Evolutionary conservation across 345 rosid genomes (phyloP).

Genomic region (Lenwebbia sp.): DNA sequence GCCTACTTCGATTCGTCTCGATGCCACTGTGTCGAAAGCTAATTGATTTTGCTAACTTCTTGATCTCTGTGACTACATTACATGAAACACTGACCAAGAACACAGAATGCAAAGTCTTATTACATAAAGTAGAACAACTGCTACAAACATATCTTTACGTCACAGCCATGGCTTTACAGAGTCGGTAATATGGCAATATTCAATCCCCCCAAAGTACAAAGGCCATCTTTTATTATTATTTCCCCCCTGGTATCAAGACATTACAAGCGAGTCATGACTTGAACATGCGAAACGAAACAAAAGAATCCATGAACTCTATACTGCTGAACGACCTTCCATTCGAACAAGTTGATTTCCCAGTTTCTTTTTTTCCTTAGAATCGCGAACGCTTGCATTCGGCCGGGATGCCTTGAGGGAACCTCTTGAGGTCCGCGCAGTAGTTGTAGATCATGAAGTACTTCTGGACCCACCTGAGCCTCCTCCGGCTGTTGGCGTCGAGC

Average conservation of each 20-base stretch:
- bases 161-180: not conserved
- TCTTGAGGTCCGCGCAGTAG: conserved; percentile 34
- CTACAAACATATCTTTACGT: not conserved
- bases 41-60: not conserved
- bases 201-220: not conserved
- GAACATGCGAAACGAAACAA: not conserved
- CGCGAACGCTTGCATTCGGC: conserved; percentile 21
- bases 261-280: not conserved
- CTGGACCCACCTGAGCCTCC: conserved; percentile 39
- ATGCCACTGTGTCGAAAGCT: not conserved
- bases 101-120: not conserved
- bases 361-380: not conserved
- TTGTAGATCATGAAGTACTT: conserved; percentile 45
- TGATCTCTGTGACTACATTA: not conserved
- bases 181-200: not conserved
- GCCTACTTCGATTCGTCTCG: not conserved
- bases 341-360: not conserved
- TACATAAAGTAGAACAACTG: not conserved
- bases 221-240: not conserved
- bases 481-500: conserved; percentile 21
- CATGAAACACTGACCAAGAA: not conserved
- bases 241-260: not conserved
- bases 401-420: conserved; percentile 47
- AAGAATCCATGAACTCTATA: not conserved
- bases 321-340: not conserved